Conservation (phyloP, 495 filamentous ascomycete genomes). For the Cudoniella acicularis region DNA sequence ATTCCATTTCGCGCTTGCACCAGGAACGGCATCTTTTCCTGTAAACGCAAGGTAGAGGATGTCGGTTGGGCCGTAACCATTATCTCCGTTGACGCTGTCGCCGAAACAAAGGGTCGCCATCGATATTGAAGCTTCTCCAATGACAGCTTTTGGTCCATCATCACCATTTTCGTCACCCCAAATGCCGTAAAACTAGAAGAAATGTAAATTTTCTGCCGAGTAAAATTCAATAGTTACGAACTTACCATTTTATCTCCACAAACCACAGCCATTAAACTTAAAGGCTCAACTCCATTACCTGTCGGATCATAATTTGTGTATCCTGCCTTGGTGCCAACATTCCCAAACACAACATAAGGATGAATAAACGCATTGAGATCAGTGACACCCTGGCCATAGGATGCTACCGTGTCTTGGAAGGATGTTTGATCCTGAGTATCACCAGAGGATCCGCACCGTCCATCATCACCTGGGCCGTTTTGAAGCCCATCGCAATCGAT, state of each 20-base stretch:
- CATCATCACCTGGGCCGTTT: slow-evolving; percentile 35
- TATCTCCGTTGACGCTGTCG: slow-evolving; percentile 28
- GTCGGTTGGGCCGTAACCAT: slow-evolving; percentile 46
- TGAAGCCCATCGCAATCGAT: slow-evolving; percentile 66
- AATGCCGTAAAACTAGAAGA: slow-evolving; percentile 54
- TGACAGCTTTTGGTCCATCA: slow-evolving; percentile 24
- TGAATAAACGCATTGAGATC: slow-evolving; percentile 61
- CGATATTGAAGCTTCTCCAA: slow-evolving; percentile 55
- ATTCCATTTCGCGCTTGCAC: slow-evolving; percentile 46
- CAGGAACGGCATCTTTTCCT: slow-evolving; percentile 44
- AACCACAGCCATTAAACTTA: slow-evolving; percentile 62
- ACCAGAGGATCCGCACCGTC: slow-evolving; percentile 40
- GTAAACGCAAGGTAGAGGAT: slow-evolving; percentile 56
- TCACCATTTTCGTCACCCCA: slow-evolving; percentile 65
- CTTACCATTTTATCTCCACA: slow-evolving; percentile 29
- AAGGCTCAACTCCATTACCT: slow-evolving; percentile 48
- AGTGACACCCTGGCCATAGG: slow-evolving; percentile 36
- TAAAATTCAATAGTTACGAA: too few relatives aligned
- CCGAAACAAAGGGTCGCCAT: slow-evolving; percentile 57
- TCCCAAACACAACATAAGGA: slow-evolving; percentile 65
- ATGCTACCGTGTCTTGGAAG: slow-evolving; percentile 44
- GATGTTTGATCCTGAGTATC: slow-evolving; percentile 52
- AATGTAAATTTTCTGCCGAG: background rate
- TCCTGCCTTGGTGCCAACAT: slow-evolving; percentile 37
- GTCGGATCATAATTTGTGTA: slow-evolving; percentile 43